Percentiles rank a stretch among this genome's conserved stretches.
Conservation (phyloP, 179 eudicot genomes). For the Kewa caespitosa region DNA sequence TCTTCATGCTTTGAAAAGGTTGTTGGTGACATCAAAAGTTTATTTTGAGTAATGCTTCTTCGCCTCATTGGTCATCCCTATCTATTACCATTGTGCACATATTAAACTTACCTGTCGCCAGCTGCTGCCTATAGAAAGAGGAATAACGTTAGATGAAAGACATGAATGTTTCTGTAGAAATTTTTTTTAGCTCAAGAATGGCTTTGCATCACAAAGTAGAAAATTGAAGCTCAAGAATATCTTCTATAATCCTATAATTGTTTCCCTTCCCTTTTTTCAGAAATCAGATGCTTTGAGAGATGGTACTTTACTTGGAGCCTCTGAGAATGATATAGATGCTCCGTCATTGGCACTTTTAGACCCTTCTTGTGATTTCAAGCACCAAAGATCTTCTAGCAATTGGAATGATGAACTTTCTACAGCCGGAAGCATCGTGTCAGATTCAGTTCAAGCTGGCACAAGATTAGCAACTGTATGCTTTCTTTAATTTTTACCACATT, state of each 20-base stretch:
- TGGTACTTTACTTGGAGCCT: conserved; percentile 48
- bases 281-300: conserved; percentile 49
- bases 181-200: too few species aligned
- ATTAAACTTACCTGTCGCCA: not conserved
- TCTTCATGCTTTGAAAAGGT: not conserved
- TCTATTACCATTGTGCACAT: not conserved
- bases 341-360: conserved; percentile 48
- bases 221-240: too few species aligned
- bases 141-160: not conserved
- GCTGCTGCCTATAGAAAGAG: not conserved
- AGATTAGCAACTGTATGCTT: conserved; percentile 49
- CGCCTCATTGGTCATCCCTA: not conserved
- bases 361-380: conserved; percentile 44
- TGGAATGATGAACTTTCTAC: conserved; percentile 67
- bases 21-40: not conserved
- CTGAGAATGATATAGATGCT: conserved; percentile 51
- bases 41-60: not conserved
- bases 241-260: not conserved
- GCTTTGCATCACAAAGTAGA: too few species aligned
- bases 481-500: not conserved
- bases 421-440: conserved; percentile 62
- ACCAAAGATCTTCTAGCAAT: conserved; percentile 62
- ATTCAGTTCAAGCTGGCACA: conserved; percentile 60
- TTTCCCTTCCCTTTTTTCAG: conserved; percentile 31
- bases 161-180: not conserved